These are phyloP conservation scores for Beauveria asiatica DNA, from an alignment of 2,329 filamentous ascomycete genomes.

Conservation along the genomic window DNA sequence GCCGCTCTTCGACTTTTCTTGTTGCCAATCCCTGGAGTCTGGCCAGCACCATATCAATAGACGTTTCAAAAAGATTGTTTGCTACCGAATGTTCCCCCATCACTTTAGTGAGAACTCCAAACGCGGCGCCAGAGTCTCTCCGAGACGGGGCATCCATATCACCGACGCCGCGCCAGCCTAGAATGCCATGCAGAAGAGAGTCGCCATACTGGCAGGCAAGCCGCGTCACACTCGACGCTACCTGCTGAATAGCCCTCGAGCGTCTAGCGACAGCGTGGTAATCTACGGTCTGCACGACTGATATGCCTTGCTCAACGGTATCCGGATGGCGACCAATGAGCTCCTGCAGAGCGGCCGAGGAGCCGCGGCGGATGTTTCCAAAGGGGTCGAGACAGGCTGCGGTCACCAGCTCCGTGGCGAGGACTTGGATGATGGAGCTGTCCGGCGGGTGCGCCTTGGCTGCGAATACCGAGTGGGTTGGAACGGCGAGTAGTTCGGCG, in stretches of 20 bases:
- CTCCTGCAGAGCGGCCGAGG: slow-evolving; percentile 90
- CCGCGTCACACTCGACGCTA: slow-evolving; percentile 60
- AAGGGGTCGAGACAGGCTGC: slow-evolving; percentile 80
- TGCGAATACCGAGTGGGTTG: slow-evolving; percentile 35
- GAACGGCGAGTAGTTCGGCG: slow-evolving; percentile 59
- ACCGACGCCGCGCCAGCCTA: slow-evolving; percentile 83
- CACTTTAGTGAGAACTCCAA: slow-evolving; percentile 49
- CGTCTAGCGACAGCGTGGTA: slow-evolving; percentile 90
- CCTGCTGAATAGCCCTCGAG: slow-evolving; percentile 69
- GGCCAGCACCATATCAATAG: slow-evolving; percentile 33
- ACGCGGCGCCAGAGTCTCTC: slow-evolving; percentile 59
- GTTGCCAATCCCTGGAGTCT: slow-evolving; percentile 36
- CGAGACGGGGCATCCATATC: slow-evolving; percentile 69
- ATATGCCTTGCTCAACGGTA: slow-evolving; percentile 70
- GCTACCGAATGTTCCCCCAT: slow-evolving; percentile 25
- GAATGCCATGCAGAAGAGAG: slow-evolving; percentile 59
- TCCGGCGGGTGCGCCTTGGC: slow-evolving; percentile 27
- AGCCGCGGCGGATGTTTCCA: slow-evolving; percentile 86
- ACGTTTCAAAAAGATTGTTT: slow-evolving; percentile 9
- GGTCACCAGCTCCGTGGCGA: slow-evolving; percentile 74
- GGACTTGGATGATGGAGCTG: slow-evolving; percentile 58
- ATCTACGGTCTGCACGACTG: slow-evolving; percentile 81
- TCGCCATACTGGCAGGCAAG: slow-evolving; percentile 62
- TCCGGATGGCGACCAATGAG: slow-evolving; percentile 88
- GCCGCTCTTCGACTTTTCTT: slow-evolving; percentile 60